phyloP scores from a whole-genome alignment of 257 asterid species.

The Scutellaria baicalensis region DNA sequence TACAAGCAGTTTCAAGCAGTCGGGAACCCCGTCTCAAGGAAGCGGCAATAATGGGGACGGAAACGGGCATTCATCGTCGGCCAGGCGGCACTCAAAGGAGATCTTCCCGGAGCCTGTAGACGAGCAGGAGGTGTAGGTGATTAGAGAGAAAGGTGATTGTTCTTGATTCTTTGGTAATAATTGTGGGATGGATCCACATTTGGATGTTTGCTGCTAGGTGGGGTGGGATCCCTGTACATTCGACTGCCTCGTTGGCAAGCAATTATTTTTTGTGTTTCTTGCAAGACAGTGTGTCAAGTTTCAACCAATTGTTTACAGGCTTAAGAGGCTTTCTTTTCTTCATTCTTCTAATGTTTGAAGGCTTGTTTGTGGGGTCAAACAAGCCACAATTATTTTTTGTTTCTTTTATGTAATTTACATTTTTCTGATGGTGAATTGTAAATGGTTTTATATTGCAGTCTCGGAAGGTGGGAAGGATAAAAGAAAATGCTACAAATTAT shows the following conservation, averaged over 20 bases:
- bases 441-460: slow-evolving; percentile 27
- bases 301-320: slow-evolving; percentile 26
- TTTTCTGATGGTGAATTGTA: slow-evolving; percentile 45
- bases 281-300: slow-evolving; percentile 11
- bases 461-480: slow-evolving; percentile 19
- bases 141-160: slow-evolving; percentile 20
- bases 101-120: slow-evolving; percentile 76
- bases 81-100: slow-evolving; percentile 66
- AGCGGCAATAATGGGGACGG: slow-evolving; percentile 58
- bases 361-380: background rate
- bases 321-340: background rate
- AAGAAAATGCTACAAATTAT: background rate
- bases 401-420: slow-evolving; percentile 21
- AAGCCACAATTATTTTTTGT: slow-evolving; percentile 6
- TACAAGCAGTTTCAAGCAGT: slow-evolving; percentile 51
- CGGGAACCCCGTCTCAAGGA: slow-evolving; percentile 63
- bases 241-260: background rate
- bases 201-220: too few species aligned
- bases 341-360: background rate
- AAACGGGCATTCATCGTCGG: slow-evolving; percentile 37
- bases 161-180: slow-evolving; percentile 41
- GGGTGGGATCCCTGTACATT: slow-evolving; percentile 23
- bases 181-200: background rate
- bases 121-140: slow-evolving; percentile 22
- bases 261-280: slow-evolving; percentile 2